phyloP scores from a whole-genome alignment of 2,329 filamentous ascomycete species.

The Ophiobolus disseminans region DNA sequence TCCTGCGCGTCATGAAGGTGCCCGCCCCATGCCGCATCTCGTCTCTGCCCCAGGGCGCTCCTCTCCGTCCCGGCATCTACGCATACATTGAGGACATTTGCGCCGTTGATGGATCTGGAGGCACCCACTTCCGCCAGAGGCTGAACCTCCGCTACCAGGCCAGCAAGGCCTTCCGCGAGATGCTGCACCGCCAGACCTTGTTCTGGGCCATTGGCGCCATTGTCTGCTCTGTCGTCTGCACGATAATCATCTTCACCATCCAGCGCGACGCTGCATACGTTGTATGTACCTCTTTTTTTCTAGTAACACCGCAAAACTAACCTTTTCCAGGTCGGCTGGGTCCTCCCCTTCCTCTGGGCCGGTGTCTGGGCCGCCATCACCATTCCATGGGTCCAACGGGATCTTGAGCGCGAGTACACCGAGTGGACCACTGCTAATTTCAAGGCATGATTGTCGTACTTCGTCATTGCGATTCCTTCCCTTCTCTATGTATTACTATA shows the following conservation, averaged over 20 bases:
- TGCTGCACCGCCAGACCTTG: slow-evolving; percentile 59
- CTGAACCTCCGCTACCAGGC: slow-evolving; percentile 62
- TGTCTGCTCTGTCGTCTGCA: slow-evolving; percentile 49
- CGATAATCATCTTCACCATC: slow-evolving; percentile 57
- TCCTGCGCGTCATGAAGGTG: slow-evolving; percentile 54
- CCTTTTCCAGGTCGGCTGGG: slow-evolving; percentile 53
- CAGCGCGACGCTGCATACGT: slow-evolving; percentile 57
- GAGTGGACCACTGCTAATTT: slow-evolving; percentile 47
- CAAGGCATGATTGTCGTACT: slow-evolving; percentile 38
- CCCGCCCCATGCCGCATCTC: slow-evolving; percentile 60
- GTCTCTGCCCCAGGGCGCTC: slow-evolving; percentile 58
- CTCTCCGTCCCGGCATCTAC: slow-evolving; percentile 62
- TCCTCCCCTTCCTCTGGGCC: slow-evolving; percentile 59
- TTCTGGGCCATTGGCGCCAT: slow-evolving; percentile 61
- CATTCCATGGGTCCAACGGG: slow-evolving; percentile 53
- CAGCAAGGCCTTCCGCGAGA: slow-evolving; percentile 60
- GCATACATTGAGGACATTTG: slow-evolving; percentile 62
- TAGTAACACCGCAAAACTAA: slow-evolving; percentile 12
- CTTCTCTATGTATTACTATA: slow-evolving; percentile 9
- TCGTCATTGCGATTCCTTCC: not conserved
- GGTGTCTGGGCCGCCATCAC: slow-evolving; percentile 56
- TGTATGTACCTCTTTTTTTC: slow-evolving; percentile 40
- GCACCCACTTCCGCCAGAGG: slow-evolving; percentile 60
- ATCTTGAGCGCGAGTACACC: slow-evolving; percentile 44
- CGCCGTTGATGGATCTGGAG: slow-evolving; percentile 61